These are phyloP conservation scores for Amanita jacksonii DNA, from an alignment of 768 basidiomycete genomes.

Conservation along the genomic window DNA sequence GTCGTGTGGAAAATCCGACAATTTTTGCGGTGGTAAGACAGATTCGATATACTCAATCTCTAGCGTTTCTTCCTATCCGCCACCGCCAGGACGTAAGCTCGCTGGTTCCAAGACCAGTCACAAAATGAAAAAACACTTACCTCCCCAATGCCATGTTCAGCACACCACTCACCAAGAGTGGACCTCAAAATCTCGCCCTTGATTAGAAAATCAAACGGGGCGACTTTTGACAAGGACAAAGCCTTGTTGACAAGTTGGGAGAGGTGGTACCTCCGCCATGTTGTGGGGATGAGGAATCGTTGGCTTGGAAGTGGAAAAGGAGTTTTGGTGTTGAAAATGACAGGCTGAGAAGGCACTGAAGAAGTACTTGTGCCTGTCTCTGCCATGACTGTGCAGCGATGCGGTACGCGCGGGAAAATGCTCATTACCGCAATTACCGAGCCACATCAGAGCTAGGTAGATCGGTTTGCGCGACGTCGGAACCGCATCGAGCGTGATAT, in stretches of 20 bases:
- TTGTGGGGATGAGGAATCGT: conserved; percentile 85
- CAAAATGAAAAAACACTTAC: conserved; percentile 26
- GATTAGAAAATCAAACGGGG: conserved; percentile 92
- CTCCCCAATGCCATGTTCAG: conserved; percentile 61
- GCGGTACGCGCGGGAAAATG: too few relatives aligned
- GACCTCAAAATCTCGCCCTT: conserved; percentile 71
- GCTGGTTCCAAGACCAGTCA: not conserved
- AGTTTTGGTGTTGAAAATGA: conserved; percentile 66
- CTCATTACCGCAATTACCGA: too few relatives aligned
- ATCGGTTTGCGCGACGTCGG: too few relatives aligned
- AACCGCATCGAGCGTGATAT: too few relatives aligned
- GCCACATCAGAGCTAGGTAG: too few relatives aligned
- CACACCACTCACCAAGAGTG: conserved; percentile 66
- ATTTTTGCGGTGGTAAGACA: conserved; percentile 75
- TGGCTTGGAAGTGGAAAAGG: conserved; percentile 71
- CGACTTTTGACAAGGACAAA: conserved; percentile 55
- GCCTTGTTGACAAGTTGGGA: conserved; percentile 97
- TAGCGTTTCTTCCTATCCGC: conserved; percentile 76
- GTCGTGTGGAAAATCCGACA: conserved; percentile 74
- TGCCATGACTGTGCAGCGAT: not conserved
- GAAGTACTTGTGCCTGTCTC: too few relatives aligned
- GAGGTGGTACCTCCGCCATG: conserved; percentile 93
- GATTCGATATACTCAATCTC: conserved; percentile 91
- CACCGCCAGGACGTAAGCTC: too few relatives aligned
- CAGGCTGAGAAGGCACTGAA: conserved; percentile 47